phyloP scores from a whole-genome alignment of 1,139 yeast genomes.

The Kluyveromyces sp. region DNA sequence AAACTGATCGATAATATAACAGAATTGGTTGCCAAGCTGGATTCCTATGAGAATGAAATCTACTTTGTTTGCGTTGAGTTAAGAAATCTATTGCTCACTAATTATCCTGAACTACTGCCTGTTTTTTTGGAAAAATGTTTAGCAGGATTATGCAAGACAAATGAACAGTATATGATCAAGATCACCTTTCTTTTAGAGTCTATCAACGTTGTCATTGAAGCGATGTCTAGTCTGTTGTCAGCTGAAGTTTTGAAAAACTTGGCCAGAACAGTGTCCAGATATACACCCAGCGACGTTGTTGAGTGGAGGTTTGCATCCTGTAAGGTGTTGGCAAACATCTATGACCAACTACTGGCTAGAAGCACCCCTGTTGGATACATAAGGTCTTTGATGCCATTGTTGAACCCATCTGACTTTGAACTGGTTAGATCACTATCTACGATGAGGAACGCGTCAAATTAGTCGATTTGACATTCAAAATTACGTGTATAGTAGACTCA shows the following conservation, averaged over 20 bases:
- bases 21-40: constrained; percentile 18
- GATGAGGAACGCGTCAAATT: constrained; percentile 7
- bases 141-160: constrained; percentile 1
- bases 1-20: constrained; percentile 20
- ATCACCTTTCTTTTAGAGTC: constrained; percentile 5
- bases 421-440: constrained; percentile 8
- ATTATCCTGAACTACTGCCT: neutral
- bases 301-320: constrained; percentile 11
- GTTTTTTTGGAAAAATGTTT: constrained; percentile 8
- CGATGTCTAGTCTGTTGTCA: constrained; percentile 3
- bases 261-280: constrained; percentile 3
- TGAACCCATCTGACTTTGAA: constrained; percentile 7
- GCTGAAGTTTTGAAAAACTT: constrained; percentile 5
- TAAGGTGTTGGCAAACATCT: constrained; percentile 5
- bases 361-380: constrained; percentile 8
- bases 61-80: constrained; percentile 22
- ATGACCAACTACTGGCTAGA: constrained; percentile 1
- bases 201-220: neutral
- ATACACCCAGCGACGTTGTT: constrained; percentile 6
- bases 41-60: constrained; percentile 21
- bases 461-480: neutral
- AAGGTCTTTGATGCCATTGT: constrained; percentile 8
- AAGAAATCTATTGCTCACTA: constrained; percentile 15
- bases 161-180: constrained; percentile 7
- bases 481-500: neutral